These are phyloP conservation scores for Metarhizium guizhouense DNA, from an alignment of 2,329 filamentous ascomycete genomes.

Conservation along the genomic window DNA sequence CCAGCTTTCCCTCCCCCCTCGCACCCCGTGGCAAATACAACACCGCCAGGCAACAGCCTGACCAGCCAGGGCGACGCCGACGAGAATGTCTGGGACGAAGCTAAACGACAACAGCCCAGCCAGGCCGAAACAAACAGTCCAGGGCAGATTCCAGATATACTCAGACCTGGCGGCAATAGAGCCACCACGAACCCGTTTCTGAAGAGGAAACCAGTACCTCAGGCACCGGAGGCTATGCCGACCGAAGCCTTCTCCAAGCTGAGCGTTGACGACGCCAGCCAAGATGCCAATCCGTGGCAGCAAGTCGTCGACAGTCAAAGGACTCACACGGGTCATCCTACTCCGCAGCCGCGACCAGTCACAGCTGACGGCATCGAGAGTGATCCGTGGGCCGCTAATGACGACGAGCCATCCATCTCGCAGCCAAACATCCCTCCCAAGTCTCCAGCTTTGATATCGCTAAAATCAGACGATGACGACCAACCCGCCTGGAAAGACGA, in stretches of 20 bases:
- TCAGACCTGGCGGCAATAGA: constrained; percentile 24
- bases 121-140: not conserved
- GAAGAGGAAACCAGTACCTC: constrained; percentile 31
- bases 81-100: constrained; percentile 23
- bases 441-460: constrained; percentile 25
- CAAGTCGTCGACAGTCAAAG: constrained; percentile 15
- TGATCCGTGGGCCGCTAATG: constrained; percentile 16
- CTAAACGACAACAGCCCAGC: constrained; percentile 10
- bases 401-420: constrained; percentile 20
- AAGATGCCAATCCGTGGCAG: constrained; percentile 27
- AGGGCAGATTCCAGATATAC: constrained; percentile 19
- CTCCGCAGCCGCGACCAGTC: constrained; percentile 9
- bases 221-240: constrained; percentile 12
- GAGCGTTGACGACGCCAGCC: constrained; percentile 30
- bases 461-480: constrained; percentile 27
- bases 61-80: constrained; percentile 11
- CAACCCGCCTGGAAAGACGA: constrained; percentile 32
- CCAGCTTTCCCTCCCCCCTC: too few species aligned
- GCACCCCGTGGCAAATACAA: too few species aligned
- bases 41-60: constrained; percentile 17
- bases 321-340: constrained; percentile 3
- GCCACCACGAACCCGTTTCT: constrained; percentile 45
- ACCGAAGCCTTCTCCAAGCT: constrained; percentile 32
- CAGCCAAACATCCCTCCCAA: constrained; percentile 12
- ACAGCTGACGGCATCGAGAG: constrained; percentile 18